Conservation (phyloP, 2,329 filamentous ascomycete genomes). For the Aspergillus hiratsukae region DNA sequence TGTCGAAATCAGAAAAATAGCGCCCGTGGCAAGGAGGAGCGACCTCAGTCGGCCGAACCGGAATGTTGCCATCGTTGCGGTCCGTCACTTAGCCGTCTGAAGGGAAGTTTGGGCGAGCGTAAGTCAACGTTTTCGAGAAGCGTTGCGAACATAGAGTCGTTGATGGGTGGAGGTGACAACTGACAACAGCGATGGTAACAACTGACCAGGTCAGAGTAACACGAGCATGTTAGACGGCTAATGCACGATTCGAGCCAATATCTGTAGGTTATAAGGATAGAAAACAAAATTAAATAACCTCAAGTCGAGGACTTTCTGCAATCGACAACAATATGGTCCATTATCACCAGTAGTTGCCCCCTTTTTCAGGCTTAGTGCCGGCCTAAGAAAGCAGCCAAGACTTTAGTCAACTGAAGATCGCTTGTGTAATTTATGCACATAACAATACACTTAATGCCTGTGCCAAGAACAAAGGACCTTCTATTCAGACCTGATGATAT, state of each 20-base stretch:
- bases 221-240: not conserved
- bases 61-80: slow-evolving; percentile 21
- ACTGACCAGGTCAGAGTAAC: not conserved
- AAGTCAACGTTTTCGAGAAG: not conserved
- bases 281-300: not conserved
- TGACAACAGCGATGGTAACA: not conserved
- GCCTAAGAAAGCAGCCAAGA: not conserved
- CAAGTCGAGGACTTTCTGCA: not conserved
- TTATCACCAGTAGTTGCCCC: not conserved
- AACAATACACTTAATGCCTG: not conserved
- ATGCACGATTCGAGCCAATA: not conserved
- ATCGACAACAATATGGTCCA: not conserved
- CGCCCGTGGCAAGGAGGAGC: slow-evolving; percentile 24
- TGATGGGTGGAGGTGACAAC: too few relatives aligned
- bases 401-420: not conserved
- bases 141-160: not conserved
- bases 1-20: slow-evolving; percentile 29
- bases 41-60: slow-evolving; percentile 27
- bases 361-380: not conserved
- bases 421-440: not conserved
- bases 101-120: not conserved
- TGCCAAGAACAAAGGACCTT: too few relatives aligned
- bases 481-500: too few relatives aligned
- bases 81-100: not conserved
- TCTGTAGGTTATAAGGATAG: not conserved